Percentiles rank a stretch among this genome's conserved stretches.
Conservation (phyloP, 306 rosid genomes). For the Abrus precatorius region DNA sequence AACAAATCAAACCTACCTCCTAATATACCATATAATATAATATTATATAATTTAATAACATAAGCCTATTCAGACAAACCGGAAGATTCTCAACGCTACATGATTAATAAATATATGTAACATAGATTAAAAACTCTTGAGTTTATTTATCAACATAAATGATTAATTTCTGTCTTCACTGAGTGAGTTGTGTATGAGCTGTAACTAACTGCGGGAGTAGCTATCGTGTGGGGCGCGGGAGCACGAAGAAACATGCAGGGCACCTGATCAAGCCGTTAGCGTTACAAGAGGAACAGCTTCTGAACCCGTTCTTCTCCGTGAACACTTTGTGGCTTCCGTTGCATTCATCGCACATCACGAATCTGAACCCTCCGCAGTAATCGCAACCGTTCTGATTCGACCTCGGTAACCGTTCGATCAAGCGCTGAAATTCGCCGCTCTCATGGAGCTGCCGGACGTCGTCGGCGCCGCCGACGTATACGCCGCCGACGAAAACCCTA, state of each 20-base stretch:
- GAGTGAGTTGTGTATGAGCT: constrained; percentile 51
- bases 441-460: constrained; percentile 68
- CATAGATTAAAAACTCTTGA: not conserved
- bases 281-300: constrained; percentile 66
- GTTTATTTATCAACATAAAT: constrained; percentile 42
- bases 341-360: constrained; percentile 69
- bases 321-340: constrained; percentile 85
- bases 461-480: constrained; percentile 75
- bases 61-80: constrained; percentile 9
- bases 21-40: not conserved
- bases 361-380: constrained; percentile 77
- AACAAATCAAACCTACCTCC: constrained; percentile 36
- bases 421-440: constrained; percentile 62
- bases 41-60: not conserved
- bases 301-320: constrained; percentile 64
- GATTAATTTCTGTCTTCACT: not conserved
- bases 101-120: not conserved
- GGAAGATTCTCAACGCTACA: not conserved
- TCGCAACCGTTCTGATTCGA: constrained; percentile 59
- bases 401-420: constrained; percentile 70
- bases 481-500: constrained; percentile 69
- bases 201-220: constrained; percentile 13
- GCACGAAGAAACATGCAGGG: constrained; percentile 63
- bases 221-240: constrained; percentile 50
- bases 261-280: constrained; percentile 76